Base-by-base conservation (phyloP, 345 rosid genomes). In the Lenwebbia sp. region DNA sequence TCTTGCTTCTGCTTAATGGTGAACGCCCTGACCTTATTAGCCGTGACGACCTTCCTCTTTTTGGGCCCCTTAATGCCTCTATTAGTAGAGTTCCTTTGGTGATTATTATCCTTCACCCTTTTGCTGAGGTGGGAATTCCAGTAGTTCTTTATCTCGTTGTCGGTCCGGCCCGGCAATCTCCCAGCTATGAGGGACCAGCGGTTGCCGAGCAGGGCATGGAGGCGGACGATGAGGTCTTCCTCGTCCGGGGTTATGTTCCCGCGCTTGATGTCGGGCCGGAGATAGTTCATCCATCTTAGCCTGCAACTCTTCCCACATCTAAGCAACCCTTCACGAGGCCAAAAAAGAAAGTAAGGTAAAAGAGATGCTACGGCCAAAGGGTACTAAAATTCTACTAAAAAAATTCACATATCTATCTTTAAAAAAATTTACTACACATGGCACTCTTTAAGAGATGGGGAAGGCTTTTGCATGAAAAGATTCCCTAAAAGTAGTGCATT, bases 131-230 rank as follows among this genome's bases (percentile, higher is more conserved):
- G 91, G 70, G 94, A 92, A 56, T 92, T 94, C 94, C 94, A 94
- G 52, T 94, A 87, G 78, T 94, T 94, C 86, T 94, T 94, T 78
- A 94, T 92, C 94, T 94, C 96, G 87, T 94, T 94, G 91, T 94
- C 96, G 52, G 96, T 94, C 89, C 96, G 92, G 60, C 94, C 94
- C 0, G 96, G 96, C 85, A 94, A 90, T 50, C 94, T 84, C 13
- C 92, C 93, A 6, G 96, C 94, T 22, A 94, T 94, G 86, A 94
- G 92, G 53, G 95, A 94, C 96, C 96, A 94, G 4, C 96, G 91
- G 82, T 92, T 94, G 49, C 95, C 96, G 0, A 94, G 91, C 10
- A 94, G 90, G 9, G 92, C 84, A 75, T 94, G 95, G 88, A 92
- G 86, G 76, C 96, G 88, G 83, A 92, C 74, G 28, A 94, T 92